These are phyloP conservation scores for Mycosarcoma maydis DNA, from an alignment of 1,284 basidiomycete species.

Conservation along the genomic window DNA sequence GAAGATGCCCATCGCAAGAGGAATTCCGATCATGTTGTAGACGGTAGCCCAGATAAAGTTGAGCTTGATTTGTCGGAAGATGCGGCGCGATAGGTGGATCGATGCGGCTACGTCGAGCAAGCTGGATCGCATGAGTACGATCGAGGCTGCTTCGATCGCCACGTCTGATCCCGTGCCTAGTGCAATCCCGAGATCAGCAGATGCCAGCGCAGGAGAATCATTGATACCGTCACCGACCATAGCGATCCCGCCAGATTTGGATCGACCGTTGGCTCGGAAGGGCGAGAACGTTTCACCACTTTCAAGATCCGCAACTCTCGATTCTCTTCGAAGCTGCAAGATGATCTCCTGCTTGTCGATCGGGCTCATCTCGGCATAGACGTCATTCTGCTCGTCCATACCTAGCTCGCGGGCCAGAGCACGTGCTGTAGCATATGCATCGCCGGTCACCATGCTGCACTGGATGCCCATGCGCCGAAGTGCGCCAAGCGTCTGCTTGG, in stretches of 20 bases:
- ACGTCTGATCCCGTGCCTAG: constrained; percentile 94
- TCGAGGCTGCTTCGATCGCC: constrained; percentile 95
- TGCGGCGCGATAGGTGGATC: constrained; percentile 85
- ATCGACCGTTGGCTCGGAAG: constrained; percentile 23
- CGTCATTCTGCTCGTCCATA: constrained; percentile 50
- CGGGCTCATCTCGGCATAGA: constrained; percentile 63
- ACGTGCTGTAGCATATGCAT: constrained; percentile 53
- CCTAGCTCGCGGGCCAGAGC: constrained; percentile 57
- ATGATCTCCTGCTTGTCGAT: constrained; percentile 61
- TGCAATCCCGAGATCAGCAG: constrained; percentile 93
- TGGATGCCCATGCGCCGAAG: constrained; percentile 58
- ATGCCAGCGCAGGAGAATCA: constrained; percentile 94
- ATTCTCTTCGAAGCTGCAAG: constrained; percentile 68
- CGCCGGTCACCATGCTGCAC: constrained; percentile 64
- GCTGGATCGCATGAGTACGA: constrained; percentile 96
- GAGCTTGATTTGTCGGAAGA: constrained; percentile 87
- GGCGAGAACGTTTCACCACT: constrained; percentile 19
- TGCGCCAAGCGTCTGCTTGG: constrained; percentile 47
- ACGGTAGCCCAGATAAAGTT: constrained; percentile 67
- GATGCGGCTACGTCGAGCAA: constrained; percentile 96
- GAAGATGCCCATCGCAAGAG: constrained; percentile 97
- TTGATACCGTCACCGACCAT: constrained; percentile 99
- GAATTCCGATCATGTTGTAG: constrained; percentile 93
- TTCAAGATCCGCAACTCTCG: constrained; percentile 24
- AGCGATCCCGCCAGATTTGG: constrained; percentile 45